Evolutionary conservation across 2,329 filamentous ascomycete genomes (phyloP).

Genomic region (Penicillium sp.): DNA sequence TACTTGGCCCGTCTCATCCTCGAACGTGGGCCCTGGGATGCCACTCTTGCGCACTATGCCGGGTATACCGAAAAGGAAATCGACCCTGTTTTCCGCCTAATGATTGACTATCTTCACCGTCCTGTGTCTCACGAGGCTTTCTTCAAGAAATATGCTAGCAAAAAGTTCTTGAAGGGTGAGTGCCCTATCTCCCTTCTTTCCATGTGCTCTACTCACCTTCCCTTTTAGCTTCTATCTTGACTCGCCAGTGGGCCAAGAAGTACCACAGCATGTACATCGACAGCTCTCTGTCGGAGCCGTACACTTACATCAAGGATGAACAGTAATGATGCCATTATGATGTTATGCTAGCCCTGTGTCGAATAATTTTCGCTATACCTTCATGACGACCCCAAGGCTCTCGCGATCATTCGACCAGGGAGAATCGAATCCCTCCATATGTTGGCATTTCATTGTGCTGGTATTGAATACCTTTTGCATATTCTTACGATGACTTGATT

Average conservation of each 20-base stretch:
- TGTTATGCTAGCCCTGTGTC: slow-evolving; percentile 26
- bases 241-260: slow-evolving; percentile 90
- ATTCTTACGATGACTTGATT: slow-evolving; percentile 41
- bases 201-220: slow-evolving; percentile 19
- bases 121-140: slow-evolving; percentile 94
- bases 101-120: slow-evolving; percentile 93
- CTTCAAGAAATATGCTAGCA: slow-evolving; percentile 99
- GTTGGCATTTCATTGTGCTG: slow-evolving; percentile 43
- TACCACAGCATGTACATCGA: slow-evolving; percentile 49
- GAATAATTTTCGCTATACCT: slow-evolving; percentile 19
- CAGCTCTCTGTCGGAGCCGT: slow-evolving; percentile 30
- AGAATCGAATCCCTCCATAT: slow-evolving; percentile 35
- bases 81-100: slow-evolving; percentile 83
- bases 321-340: slow-evolving; percentile 28
- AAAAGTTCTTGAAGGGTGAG: slow-evolving; percentile 97
- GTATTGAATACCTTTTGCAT: slow-evolving; percentile 41
- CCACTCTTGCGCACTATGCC: slow-evolving; percentile 82
- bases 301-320: slow-evolving; percentile 34
- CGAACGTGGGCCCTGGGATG: slow-evolving; percentile 88
- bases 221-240: slow-evolving; percentile 75
- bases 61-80: slow-evolving; percentile 93
- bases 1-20: slow-evolving; percentile 89
- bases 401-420: slow-evolving; percentile 22
- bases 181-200: neutral
- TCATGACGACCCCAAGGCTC: slow-evolving; percentile 26